Percentiles rank a stretch among this genome's conserved stretches.
These are phyloP conservation scores for Salicornia ramosissima DNA, from an alignment of 148 eudicot species.

Conservation along the genomic window DNA sequence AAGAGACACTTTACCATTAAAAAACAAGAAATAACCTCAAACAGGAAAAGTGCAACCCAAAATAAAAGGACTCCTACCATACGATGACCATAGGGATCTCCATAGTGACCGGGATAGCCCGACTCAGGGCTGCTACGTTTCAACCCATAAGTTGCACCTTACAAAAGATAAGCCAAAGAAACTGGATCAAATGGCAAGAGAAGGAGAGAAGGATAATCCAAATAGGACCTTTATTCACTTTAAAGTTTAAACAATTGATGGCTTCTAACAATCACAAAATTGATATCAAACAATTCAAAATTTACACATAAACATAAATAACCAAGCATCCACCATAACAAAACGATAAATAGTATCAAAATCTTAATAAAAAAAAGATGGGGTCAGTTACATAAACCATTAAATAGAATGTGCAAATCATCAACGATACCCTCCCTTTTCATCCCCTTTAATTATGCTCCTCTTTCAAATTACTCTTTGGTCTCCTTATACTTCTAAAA, in stretches of 20 bases:
- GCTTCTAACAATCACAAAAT: neutral
- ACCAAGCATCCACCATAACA: neutral
- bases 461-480: too few relatives aligned
- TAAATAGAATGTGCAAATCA: too few relatives aligned
- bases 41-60: slow-evolving; percentile 8
- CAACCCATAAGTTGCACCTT: slow-evolving; percentile 73
- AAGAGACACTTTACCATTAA: slow-evolving; percentile 22
- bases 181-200: slow-evolving; percentile 16
- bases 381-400: too few relatives aligned
- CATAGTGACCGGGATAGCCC: slow-evolving; percentile 56
- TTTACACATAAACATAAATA: neutral
- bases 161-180: slow-evolving; percentile 18
- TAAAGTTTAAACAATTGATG: neutral
- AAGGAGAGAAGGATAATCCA: neutral
- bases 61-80: slow-evolving; percentile 44
- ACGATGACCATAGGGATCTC: slow-evolving; percentile 64
- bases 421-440: too few relatives aligned
- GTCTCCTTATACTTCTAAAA: too few relatives aligned
- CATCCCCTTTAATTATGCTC: too few relatives aligned
- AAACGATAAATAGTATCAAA: too few relatives aligned
- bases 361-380: too few relatives aligned
- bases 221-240: neutral
- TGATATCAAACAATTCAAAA: neutral
- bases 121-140: slow-evolving; percentile 48
- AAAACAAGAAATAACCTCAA: slow-evolving; percentile 5